Evolutionary conservation across 2,329 filamentous ascomycete species (phyloP).

Genomic region (Emergomyces pasteurianus): DNA sequence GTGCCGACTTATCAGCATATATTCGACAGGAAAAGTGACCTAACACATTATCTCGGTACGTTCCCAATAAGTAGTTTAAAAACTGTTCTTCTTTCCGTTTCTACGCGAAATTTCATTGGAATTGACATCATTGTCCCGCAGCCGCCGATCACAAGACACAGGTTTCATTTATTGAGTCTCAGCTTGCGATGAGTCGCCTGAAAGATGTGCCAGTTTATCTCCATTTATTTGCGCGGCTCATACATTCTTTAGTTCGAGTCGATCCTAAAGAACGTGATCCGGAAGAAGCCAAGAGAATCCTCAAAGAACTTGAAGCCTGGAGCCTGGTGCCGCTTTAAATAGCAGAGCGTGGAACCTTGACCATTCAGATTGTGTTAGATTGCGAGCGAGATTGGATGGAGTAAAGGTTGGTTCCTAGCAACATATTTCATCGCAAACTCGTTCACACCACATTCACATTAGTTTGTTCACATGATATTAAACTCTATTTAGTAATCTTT

Average conservation of each 20-base stretch:
- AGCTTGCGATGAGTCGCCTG: neutral
- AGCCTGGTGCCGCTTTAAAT: neutral
- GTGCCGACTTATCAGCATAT: neutral
- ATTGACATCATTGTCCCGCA: neutral
- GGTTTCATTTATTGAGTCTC: neutral
- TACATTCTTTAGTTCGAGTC: conserved; percentile 1
- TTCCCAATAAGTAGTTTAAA: neutral
- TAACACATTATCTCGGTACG: conserved; percentile 3
- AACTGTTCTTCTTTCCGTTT: neutral
- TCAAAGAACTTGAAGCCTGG: neutral
- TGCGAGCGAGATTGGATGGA: neutral
- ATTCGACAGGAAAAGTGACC: neutral
- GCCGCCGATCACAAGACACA: neutral
- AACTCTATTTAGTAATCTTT: too few species aligned
- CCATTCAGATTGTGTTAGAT: too few species aligned
- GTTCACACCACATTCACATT: too few species aligned
- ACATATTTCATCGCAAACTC: too few species aligned
- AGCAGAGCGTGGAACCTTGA: neutral
- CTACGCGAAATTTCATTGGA: neutral
- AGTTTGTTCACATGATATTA: too few species aligned
- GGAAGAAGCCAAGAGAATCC: neutral
- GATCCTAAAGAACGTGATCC: conserved; percentile 2
- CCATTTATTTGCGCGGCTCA: neutral
- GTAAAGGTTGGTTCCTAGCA: too few species aligned
- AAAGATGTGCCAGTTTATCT: neutral